Base-by-base conservation (phyloP, 495 filamentous ascomycete species). In the Sordaria brevicollis region DNA sequence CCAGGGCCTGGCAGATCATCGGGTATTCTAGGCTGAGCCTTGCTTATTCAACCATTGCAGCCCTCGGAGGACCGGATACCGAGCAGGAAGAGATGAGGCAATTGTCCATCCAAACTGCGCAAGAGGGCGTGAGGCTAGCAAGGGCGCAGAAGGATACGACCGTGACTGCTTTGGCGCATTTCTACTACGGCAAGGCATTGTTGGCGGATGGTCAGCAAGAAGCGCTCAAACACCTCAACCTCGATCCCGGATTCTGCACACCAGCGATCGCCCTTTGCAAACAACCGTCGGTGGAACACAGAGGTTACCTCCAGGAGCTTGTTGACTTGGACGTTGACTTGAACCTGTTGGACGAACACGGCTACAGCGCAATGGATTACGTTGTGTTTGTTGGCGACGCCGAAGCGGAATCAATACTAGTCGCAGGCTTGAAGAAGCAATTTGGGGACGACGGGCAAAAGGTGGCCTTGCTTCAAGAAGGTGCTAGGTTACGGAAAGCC, bases 321-420 rank as follows among this genome's bases (percentile, higher is more conserved):
- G 69, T 78, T 7, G 68, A 71, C 2, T 69, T 71, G 0, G 76
- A 76, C 6, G 78, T 70, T 5, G 74, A 79, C 36, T 7, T 79
- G 65, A 70, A 74, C 33, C 8, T 37, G 4, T 21, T 71, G 4
- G 79, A 79, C 54, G 66, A 74, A 2, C 65, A 76, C 19, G 74
- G 79, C n/a, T 80, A 76, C 67, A 74, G 49, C 35, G 75, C 79
- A 0, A 67, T 81, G 9, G 77, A 81, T 34, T 76, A 77, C 65
- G 75, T 74, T 3, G 74, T 75, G 2, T 77, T 75, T 34, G 69
- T 36, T 33, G 73, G 70, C 5, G 72, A 79, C 65, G 10, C 10
- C 5, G 69, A 49, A 31, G 66, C 73, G 3, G 66, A 72, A 39
- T 54, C 35, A 0, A 65, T 80, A 1, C 39, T 80, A 0, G 29